Base-by-base conservation (phyloP, 2,329 filamentous ascomycete genomes). In the Cryoendolithus antarcticus region DNA sequence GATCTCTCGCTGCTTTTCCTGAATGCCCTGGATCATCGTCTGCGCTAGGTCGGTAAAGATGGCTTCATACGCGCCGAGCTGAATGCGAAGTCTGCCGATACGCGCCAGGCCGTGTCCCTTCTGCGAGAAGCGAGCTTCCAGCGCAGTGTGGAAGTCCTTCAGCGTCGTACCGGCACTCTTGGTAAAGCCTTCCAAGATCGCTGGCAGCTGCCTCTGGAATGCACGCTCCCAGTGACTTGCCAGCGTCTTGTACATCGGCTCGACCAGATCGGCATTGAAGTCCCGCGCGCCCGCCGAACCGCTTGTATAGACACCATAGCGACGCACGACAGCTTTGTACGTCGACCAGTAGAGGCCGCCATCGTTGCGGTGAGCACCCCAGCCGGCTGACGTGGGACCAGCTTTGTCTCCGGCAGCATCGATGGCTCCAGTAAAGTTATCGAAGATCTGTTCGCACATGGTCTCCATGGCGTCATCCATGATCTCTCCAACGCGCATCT, bases 261-360 rank as follows among this genome's bases (percentile, higher is more conserved):
- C 55, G 1, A 42, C 44, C 42, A 64, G 50, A 42, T 67, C 56
- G 1, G 48, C 45, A 41, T 66, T 65, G 50, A 65, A 65, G 43
- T 66, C 60, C 37, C 60, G 60, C 6, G 47, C 42, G 19, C 65
- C 65, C 27, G 55, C 50, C 4, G 42, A 30, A 37, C 64, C 64
- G 7, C 24, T 27, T 2, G 55, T 48, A 47, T 58, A 75, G 2
- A 63, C 61, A 4, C 71, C 74, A 39, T 65, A 48, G 33, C 72
- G 63, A 31, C 69, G 60, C 37, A 69, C 69, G 2, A 70, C 64
- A 7, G 75, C 75, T 52, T 69, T 72, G 47, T 77, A 79, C 0
- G 74, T 76, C 2, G 56, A 19, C 58, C 61, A 77, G 28, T 52
- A 47, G 9, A 72, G 53, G 2, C 72, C 73, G 8, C 72, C 72